Conservation (phyloP, 164 flowering plant genomes). For the Tetracentron sinense region DNA sequence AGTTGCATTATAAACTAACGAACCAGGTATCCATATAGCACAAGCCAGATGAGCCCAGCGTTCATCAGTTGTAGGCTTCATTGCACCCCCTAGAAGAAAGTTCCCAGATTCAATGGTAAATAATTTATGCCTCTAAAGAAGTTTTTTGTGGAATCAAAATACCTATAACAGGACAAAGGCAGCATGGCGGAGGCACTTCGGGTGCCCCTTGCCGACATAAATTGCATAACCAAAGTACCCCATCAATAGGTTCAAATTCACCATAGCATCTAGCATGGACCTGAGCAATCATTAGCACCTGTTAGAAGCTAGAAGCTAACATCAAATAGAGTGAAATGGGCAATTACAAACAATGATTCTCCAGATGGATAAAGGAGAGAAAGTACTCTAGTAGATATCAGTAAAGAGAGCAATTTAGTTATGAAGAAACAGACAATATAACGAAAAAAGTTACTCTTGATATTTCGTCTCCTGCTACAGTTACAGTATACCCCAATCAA, state of each 20-base stretch:
- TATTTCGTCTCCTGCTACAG: background rate
- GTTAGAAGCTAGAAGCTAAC: background rate
- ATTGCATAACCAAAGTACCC: constrained; percentile 88
- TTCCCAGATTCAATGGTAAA: constrained; percentile 6
- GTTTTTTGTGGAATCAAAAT: constrained; percentile 8
- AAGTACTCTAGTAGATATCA: background rate
- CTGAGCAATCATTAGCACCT: constrained; percentile 33
- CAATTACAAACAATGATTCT: background rate
- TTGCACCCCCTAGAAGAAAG: constrained; percentile 76
- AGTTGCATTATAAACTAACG: constrained; percentile 7
- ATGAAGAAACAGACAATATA: background rate
- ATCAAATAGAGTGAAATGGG: background rate
- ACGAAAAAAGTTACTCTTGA: background rate
- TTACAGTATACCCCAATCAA: background rate
- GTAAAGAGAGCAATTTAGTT: background rate
- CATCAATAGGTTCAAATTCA: constrained; percentile 74
- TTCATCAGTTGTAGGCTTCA: constrained; percentile 97
- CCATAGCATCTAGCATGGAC: constrained; percentile 99
- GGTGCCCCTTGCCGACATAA: constrained; percentile 87
- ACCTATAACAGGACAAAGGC: constrained; percentile 95
- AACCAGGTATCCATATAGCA: constrained; percentile 99
- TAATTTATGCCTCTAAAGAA: constrained; percentile 4
- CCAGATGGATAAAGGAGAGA: background rate
- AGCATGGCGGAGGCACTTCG: constrained; percentile 64
- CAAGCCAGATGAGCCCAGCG: constrained; percentile 99